Evolutionary conservation across 2,329 filamentous ascomycete genomes (phyloP).

Genomic region (Sporothrix humicola): DNA sequence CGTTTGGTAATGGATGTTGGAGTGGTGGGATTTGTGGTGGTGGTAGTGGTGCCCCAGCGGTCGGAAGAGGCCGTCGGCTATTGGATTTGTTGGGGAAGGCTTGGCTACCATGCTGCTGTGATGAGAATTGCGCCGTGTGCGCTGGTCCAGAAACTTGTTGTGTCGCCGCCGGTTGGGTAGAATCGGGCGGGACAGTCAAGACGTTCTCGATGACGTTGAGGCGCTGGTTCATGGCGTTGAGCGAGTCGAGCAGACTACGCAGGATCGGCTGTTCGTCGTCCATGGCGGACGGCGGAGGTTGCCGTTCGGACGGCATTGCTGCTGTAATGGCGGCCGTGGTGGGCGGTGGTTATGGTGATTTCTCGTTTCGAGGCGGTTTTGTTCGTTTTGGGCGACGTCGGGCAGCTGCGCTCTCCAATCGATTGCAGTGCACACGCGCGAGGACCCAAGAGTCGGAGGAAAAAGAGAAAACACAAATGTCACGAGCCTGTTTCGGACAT

Average conservation of each 20-base stretch:
- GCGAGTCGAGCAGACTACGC: slow-evolving; percentile 41
- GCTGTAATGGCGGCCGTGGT: background rate
- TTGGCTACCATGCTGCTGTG: background rate
- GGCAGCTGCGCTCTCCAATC: slow-evolving; percentile 1
- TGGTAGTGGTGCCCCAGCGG: background rate
- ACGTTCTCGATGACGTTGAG: slow-evolving; percentile 42
- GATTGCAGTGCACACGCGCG: slow-evolving; percentile 16
- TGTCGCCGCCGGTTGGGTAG: slow-evolving; percentile 13
- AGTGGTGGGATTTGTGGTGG: background rate
- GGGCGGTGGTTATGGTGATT: background rate
- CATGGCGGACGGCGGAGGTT: slow-evolving; percentile 20
- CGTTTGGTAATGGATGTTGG: background rate
- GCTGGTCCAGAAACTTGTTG: background rate
- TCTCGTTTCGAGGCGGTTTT: background rate
- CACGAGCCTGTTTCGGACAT: slow-evolving; percentile 26
- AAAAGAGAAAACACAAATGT: background rate
- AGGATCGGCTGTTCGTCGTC: slow-evolving; percentile 35
- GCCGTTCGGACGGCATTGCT: background rate
- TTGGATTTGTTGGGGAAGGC: background rate
- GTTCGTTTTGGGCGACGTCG: background rate
- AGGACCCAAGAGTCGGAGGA: background rate
- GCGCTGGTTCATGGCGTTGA: slow-evolving; percentile 44
- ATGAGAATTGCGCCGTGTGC: background rate
- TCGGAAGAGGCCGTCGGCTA: background rate
- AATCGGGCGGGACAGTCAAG: slow-evolving; percentile 34